A percentile compares a stretch with the other conserved stretches of the same genome.
Evolutionary conservation across 331 rosid genomes (phyloP).

Genomic region (Stylosanthes scabra): DNA sequence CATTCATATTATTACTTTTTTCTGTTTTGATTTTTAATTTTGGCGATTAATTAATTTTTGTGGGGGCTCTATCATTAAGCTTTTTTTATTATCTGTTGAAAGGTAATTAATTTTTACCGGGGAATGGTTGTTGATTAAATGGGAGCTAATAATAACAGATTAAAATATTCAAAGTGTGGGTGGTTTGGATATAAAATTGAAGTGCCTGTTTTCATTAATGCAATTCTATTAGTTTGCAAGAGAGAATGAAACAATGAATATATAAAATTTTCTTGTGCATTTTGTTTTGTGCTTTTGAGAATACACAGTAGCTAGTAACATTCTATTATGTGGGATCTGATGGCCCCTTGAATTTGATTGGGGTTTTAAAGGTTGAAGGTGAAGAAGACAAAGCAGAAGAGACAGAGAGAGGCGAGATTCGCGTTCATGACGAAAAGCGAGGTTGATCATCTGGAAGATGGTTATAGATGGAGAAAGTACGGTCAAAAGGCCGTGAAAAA

Average conservation of each 20-base stretch:
- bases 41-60: too few relatives aligned
- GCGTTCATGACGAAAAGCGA: constrained; percentile 99
- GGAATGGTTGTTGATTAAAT: constrained; percentile 24
- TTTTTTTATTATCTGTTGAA: too few relatives aligned
- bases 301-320: too few relatives aligned
- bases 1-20: too few relatives aligned
- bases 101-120: constrained; percentile 4
- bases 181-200: constrained; percentile 14
- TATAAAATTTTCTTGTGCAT: too few relatives aligned
- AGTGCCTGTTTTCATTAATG: constrained; percentile 26
- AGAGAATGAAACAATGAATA: too few relatives aligned
- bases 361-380: constrained; percentile 63
- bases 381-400: constrained; percentile 80
- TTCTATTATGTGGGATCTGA: constrained; percentile 30
- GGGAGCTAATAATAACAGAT: not conserved
- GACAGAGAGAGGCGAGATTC: constrained; percentile 79
- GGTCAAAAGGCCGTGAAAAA: constrained; percentile 98
- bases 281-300: not conserved
- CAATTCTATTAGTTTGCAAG: not conserved
- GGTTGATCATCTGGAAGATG: constrained; percentile 99
- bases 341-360: constrained; percentile 34
- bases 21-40: too few relatives aligned
- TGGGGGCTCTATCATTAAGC: too few relatives aligned
- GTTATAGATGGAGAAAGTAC: constrained; percentile 99
- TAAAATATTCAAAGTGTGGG: not conserved